Evolutionary conservation across 805 yeast species (phyloP).

Genomic region (Naumovozyma dairenensis): DNA sequence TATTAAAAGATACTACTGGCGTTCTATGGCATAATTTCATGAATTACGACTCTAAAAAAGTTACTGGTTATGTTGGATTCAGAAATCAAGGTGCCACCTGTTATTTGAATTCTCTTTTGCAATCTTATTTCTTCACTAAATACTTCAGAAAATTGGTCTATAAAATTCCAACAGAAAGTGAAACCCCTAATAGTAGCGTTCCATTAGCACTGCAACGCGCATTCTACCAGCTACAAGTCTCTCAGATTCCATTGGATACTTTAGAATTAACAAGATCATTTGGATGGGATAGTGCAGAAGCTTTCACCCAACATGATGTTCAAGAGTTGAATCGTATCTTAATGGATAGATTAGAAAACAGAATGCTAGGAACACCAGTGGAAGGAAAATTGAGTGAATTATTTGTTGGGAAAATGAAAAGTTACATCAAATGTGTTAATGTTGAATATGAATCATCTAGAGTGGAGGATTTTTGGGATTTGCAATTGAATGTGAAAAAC

Average conservation of each 20-base stretch:
- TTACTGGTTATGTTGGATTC: slow-evolving; percentile 86
- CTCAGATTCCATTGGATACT: slow-evolving; percentile 73
- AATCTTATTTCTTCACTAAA: slow-evolving; percentile 80
- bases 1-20: slow-evolving; percentile 84
- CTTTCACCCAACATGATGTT: slow-evolving; percentile 96
- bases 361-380: slow-evolving; percentile 81
- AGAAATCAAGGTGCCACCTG: slow-evolving; percentile 98
- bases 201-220: slow-evolving; percentile 80
- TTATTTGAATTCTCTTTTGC: slow-evolving; percentile 83
- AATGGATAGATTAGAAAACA: slow-evolving; percentile 86
- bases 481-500: slow-evolving; percentile 87
- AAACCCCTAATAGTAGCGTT: slow-evolving; percentile 47
- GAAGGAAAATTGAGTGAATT: slow-evolving; percentile 67
- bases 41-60: slow-evolving; percentile 77
- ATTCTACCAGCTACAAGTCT: slow-evolving; percentile 68
- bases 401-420: slow-evolving; percentile 95
- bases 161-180: slow-evolving; percentile 72
- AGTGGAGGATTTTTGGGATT: slow-evolving; percentile 95
- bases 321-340: slow-evolving; percentile 91
- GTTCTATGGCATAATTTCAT: slow-evolving; percentile 85
- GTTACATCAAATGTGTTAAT: slow-evolving; percentile 83
- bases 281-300: slow-evolving; percentile 96
- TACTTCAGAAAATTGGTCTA: slow-evolving; percentile 77
- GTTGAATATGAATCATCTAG: slow-evolving; percentile 90
- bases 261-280: slow-evolving; percentile 79